A percentile compares a stretch with the other conserved stretches of the same genome.
phyloP scores from a whole-genome alignment of 164 flowering plant genomes.

The Stephania japonica region DNA sequence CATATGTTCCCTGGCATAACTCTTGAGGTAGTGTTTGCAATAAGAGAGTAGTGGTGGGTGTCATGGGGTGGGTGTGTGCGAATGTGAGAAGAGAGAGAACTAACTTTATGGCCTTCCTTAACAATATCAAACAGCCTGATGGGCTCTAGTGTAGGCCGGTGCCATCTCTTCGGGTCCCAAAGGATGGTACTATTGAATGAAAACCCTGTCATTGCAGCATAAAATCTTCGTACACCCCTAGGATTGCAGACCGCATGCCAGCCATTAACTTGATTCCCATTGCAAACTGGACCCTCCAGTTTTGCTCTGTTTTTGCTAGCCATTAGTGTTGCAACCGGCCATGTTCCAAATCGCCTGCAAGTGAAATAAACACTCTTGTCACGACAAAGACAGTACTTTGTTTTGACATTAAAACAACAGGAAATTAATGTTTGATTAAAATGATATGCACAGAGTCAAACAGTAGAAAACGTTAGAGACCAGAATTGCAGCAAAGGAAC shows the following conservation, averaged over 20 bases:
- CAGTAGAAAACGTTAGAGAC: background rate
- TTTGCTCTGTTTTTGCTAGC: slow-evolving; percentile 24
- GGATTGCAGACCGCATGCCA: slow-evolving; percentile 51
- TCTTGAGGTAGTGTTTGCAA: background rate
- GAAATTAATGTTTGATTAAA: background rate
- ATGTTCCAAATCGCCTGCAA: slow-evolving; percentile 79
- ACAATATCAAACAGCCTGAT: slow-evolving; percentile 58
- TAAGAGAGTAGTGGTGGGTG: no score
- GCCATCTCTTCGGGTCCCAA: slow-evolving; percentile 91
- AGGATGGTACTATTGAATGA: slow-evolving; percentile 87
- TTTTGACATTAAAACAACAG: background rate
- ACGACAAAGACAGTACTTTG: slow-evolving; percentile 5
- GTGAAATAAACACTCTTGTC: slow-evolving; percentile 10
- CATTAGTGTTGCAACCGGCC: slow-evolving; percentile 60
- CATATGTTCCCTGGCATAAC: background rate
- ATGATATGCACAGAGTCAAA: background rate
- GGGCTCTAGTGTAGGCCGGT: slow-evolving; percentile 53
- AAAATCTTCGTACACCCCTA: slow-evolving; percentile 47
- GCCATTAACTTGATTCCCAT: slow-evolving; percentile 64
- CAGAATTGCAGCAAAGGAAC: background rate
- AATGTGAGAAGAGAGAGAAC: slow-evolving; percentile 13
- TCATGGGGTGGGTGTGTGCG: background rate
- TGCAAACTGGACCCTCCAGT: slow-evolving; percentile 79
- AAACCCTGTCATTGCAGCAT: slow-evolving; percentile 75
- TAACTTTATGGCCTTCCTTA: slow-evolving; percentile 51